Percentiles rank a stretch among this genome's conserved stretches.
Conservation (phyloP, 768 basidiomycete species). For the Leccinum ochraceum region DNA sequence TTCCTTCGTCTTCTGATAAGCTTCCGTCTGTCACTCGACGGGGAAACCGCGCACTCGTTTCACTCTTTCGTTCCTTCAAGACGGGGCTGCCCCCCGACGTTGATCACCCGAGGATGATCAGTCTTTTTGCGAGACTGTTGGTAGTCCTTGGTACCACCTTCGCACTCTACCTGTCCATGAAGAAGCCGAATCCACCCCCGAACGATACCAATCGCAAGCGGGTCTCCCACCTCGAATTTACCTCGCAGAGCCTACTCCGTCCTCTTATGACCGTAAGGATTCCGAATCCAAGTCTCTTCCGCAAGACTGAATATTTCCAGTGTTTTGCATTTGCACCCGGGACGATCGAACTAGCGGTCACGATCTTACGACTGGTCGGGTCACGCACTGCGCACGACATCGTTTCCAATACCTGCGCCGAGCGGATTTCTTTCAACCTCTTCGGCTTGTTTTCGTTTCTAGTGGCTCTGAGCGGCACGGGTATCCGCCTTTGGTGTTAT, state of each 20-base stretch:
- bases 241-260: background rate
- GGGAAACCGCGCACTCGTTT: background rate
- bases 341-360: background rate
- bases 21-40: background rate
- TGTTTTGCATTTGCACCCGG: conserved; percentile 3
- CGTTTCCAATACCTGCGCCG: conserved; percentile 4
- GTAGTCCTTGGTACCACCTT: background rate
- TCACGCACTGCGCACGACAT: background rate
- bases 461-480: conserved; percentile 26
- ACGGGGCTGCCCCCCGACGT: background rate
- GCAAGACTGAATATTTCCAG: background rate
- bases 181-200: conserved; percentile 11
- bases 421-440: conserved; percentile 5
- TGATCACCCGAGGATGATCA: background rate
- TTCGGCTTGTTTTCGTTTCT: conserved; percentile 7
- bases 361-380: background rate
- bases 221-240: background rate
- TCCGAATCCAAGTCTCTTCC: background rate
- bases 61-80: background rate
- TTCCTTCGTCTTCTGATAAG: background rate
- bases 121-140: background rate
- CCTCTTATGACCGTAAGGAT: conserved; percentile 1
- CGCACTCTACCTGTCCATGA: background rate
- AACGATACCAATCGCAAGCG: background rate
- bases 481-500: conserved; percentile 38